phyloP scores from a whole-genome alignment of 345 rosid species.

The Citrus glauca region DNA sequence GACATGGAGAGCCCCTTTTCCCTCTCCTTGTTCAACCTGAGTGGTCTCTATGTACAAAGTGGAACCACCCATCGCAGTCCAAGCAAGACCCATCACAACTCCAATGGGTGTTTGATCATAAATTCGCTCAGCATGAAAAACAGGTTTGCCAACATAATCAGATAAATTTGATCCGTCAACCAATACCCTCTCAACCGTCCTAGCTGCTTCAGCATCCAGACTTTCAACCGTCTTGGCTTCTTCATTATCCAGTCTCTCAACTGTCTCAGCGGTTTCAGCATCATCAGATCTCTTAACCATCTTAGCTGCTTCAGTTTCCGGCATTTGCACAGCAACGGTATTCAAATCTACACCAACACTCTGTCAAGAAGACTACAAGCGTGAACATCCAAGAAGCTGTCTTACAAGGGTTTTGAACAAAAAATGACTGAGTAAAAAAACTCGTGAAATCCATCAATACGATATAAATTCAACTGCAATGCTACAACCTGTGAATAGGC shows the following conservation, averaged over 20 bases:
- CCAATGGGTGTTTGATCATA: slow-evolving; percentile 88
- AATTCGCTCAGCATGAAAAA: slow-evolving; percentile 92
- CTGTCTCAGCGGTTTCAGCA: neutral
- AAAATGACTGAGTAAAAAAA: neutral
- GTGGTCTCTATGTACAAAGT: slow-evolving; percentile 94
- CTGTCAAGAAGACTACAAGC: slow-evolving; percentile 29
- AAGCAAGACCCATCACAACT: slow-evolving; percentile 99
- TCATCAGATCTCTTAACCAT: neutral
- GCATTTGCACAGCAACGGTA: slow-evolving; percentile 14
- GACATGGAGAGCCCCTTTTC: slow-evolving; percentile 72
- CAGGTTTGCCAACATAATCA: slow-evolving; percentile 92
- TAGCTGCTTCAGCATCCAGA: slow-evolving; percentile 31
- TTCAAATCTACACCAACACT: slow-evolving; percentile 18
- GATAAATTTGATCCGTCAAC: slow-evolving; percentile 39
- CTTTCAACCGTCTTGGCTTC: neutral
- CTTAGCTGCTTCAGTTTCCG: slow-evolving; percentile 30
- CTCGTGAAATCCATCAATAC: neutral
- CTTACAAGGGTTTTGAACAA: neutral
- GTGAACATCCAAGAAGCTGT: slow-evolving; percentile 8
- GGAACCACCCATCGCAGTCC: slow-evolving; percentile 99
- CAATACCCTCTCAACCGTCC: slow-evolving; percentile 51
- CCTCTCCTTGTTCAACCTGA: slow-evolving; percentile 81
- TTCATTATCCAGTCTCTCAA: neutral
- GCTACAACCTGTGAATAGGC: neutral
- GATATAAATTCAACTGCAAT: neutral